Conservation (phyloP, 1,139 yeast genomes). For the Kodamaea alishanica region DNA sequence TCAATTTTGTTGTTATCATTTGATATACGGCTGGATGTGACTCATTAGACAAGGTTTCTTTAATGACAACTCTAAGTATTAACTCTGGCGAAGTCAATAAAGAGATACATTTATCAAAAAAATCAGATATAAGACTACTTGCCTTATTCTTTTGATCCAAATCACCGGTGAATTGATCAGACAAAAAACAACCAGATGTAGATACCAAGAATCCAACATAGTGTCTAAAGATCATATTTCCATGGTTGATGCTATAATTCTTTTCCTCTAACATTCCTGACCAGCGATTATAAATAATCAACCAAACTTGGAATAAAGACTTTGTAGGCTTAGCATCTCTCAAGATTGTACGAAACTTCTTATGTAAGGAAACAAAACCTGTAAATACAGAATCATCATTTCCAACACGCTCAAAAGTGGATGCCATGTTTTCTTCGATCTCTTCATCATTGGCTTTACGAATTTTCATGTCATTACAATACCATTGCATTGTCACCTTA, state of each 20-base stretch:
- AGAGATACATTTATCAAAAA: conserved; percentile 49
- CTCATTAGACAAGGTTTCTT: conserved; percentile 45
- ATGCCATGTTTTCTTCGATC: conserved; percentile 23
- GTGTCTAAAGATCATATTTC: conserved; percentile 50
- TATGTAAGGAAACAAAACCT: conserved; percentile 75
- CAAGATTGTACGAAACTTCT: conserved; percentile 55
- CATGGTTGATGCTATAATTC: conserved; percentile 23
- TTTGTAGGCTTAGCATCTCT: conserved; percentile 57
- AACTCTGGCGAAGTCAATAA: conserved; percentile 50
- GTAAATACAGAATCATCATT: conserved; percentile 63
- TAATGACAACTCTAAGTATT: conserved; percentile 44
- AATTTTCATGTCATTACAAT: conserved; percentile 15
- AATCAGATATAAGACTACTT: conserved; percentile 33
- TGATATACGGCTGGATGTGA: conserved; percentile 44
- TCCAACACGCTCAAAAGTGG: conserved; percentile 48
- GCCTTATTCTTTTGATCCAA: conserved; percentile 25
- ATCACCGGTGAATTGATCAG: conserved; percentile 27
- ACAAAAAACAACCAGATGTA: conserved; percentile 52
- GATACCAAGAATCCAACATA: conserved; percentile 61
- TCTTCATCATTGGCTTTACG: conserved; percentile 3
- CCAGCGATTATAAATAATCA: conserved; percentile 58
- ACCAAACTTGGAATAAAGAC: conserved; percentile 61
- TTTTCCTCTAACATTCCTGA: conserved; percentile 27
- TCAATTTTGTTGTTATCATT: conserved; percentile 33
- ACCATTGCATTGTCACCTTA: conserved; percentile 45